Conservation (phyloP, 768 basidiomycete genomes). For the Phylloporus rhodoxanthus region DNA sequence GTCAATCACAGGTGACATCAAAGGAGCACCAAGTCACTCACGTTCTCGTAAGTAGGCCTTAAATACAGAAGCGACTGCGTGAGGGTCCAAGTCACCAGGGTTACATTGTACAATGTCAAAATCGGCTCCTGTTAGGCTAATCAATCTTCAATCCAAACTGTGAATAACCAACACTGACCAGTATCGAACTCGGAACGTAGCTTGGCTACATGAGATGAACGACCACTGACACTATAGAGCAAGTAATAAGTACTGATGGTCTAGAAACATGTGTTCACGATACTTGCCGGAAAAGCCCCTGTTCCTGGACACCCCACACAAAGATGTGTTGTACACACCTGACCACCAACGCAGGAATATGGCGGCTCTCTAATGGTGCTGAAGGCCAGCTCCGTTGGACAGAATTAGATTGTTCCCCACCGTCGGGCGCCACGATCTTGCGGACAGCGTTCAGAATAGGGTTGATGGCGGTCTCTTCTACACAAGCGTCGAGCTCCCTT, state of each 20-base stretch:
- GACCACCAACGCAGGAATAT: slow-evolving; percentile 70
- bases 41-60: slow-evolving; percentile 90
- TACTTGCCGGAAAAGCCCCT: slow-evolving; percentile 77
- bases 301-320: slow-evolving; percentile 80
- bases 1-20: slow-evolving; percentile 3
- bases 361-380: slow-evolving; percentile 40
- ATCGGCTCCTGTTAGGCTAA: slow-evolving; percentile 58
- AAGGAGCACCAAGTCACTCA: slow-evolving; percentile 39
- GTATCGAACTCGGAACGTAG: slow-evolving; percentile 79
- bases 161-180: slow-evolving; percentile 36
- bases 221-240: slow-evolving; percentile 64
- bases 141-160: slow-evolving; percentile 4
- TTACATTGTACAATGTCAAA: slow-evolving; percentile 72
- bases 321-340: slow-evolving; percentile 79
- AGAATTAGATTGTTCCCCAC: background rate
- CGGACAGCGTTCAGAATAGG: slow-evolving; percentile 9
- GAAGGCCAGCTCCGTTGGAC: slow-evolving; percentile 16
- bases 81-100: slow-evolving; percentile 88
- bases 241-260: slow-evolving; percentile 7
- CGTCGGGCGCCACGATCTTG: slow-evolving; percentile 1
- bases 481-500: slow-evolving; percentile 48
- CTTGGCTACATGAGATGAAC: slow-evolving; percentile 72
- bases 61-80: slow-evolving; percentile 89
- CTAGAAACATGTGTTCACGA: background rate
- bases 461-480: slow-evolving; percentile 51